phyloP scores from a whole-genome alignment of 2,329 filamentous ascomycete genomes.

The Rhinocladiella similis region DNA sequence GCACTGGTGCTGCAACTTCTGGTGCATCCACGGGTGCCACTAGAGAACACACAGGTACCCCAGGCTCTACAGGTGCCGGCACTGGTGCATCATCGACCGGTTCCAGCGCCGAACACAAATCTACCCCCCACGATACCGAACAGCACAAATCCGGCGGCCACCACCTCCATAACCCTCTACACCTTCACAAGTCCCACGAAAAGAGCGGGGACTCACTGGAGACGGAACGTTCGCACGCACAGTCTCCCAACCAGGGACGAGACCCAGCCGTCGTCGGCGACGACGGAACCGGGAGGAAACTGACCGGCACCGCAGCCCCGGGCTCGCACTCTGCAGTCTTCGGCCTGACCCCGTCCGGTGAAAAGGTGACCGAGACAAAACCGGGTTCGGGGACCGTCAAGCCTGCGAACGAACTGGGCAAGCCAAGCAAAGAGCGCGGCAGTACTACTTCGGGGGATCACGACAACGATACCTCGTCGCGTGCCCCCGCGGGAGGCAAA shows the following conservation, averaged over 20 bases:
- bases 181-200: not conserved
- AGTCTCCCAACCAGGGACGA: constrained; percentile 13
- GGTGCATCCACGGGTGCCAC: not conserved
- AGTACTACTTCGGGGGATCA: not conserved
- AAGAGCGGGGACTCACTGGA: not conserved
- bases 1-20: too few relatives aligned
- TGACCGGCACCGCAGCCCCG: constrained; percentile 20
- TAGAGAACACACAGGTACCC: not conserved
- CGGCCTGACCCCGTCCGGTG: constrained; percentile 26
- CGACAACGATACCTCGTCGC: constrained; percentile 5
- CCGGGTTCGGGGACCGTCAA: not conserved
- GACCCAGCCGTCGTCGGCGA: constrained; percentile 25
- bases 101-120: not conserved
- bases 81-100: too few relatives aligned
- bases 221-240: not conserved
- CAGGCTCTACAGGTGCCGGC: not conserved
- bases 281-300: constrained; percentile 11
- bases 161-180: constrained; percentile 1
- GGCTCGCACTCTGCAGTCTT: constrained; percentile 30
- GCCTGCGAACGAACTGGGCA: constrained; percentile 6
- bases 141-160: not conserved
- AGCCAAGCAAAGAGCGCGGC: not conserved
- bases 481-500: not conserved
- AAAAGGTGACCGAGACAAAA: constrained; percentile 11
- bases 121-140: not conserved